Evolutionary conservation across 108 stramenopile genomes (phyloP).

Genomic region (Hondaea fermentalgiana): DNA sequence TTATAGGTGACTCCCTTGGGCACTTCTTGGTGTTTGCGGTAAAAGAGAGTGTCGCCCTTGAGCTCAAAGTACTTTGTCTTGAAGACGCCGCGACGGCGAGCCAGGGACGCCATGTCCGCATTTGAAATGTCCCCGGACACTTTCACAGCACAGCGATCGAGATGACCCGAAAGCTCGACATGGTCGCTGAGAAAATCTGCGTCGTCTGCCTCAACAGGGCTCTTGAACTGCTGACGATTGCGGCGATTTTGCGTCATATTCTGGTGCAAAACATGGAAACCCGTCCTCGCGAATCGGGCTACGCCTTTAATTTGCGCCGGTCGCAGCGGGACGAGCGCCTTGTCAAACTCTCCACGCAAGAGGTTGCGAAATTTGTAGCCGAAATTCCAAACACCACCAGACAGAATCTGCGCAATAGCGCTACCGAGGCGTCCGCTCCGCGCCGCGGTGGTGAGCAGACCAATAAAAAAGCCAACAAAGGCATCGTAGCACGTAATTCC

Average conservation of each 20-base stretch:
- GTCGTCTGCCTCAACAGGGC: background rate
- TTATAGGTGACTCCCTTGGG: background rate
- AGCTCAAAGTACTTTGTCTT: slow-evolving; percentile 16
- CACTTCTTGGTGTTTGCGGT: background rate
- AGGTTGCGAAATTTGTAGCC: background rate
- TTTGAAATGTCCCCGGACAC: background rate
- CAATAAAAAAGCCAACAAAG: background rate
- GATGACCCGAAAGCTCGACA: background rate
- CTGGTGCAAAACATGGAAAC: background rate
- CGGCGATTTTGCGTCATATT: background rate
- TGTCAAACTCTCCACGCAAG: background rate
- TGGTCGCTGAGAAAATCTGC: background rate
- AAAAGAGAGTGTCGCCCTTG: slow-evolving; percentile 11
- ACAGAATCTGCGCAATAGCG: background rate
- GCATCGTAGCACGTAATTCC: slow-evolving; percentile 3
- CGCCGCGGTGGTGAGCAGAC: background rate
- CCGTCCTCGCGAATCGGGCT: background rate
- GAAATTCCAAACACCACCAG: background rate
- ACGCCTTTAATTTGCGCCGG: background rate
- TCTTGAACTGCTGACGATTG: background rate
- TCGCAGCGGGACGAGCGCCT: background rate
- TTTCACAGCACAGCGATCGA: background rate
- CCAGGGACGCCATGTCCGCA: background rate
- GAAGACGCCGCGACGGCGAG: background rate
- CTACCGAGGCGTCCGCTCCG: background rate